These are phyloP conservation scores for Sporisorium reilianum DNA, from an alignment of 1,284 basidiomycete genomes.

Conservation along the genomic window DNA sequence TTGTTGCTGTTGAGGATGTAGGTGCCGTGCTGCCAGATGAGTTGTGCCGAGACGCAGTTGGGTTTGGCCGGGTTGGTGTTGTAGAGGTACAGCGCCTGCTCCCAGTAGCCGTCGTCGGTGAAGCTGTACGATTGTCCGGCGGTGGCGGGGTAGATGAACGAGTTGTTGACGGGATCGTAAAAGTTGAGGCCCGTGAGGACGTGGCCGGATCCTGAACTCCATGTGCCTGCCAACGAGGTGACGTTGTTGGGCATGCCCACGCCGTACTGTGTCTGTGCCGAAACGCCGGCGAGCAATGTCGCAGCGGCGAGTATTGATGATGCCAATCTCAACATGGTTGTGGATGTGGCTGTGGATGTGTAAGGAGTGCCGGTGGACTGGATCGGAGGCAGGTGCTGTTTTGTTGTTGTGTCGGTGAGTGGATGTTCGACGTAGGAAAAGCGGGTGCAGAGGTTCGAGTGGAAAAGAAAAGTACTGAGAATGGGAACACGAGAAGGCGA, in stretches of 20 bases:
- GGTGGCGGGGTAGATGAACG: constrained; percentile 59
- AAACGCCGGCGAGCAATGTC: constrained; percentile 17
- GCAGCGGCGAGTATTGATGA: constrained; percentile 29
- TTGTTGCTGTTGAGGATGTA: constrained; percentile 54
- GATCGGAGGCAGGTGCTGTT: not conserved
- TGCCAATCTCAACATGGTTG: constrained; percentile 25
- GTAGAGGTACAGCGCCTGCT: constrained; percentile 62
- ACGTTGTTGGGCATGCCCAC: constrained; percentile 47
- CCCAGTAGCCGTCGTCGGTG: constrained; percentile 64
- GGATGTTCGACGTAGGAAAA: not conserved
- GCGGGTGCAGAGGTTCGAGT: not conserved
- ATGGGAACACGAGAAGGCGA: not conserved
- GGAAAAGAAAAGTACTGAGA: not conserved
- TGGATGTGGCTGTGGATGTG: not conserved
- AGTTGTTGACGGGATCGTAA: constrained; percentile 63
- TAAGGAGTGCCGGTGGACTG: not conserved
- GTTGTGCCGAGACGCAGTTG: constrained; percentile 64
- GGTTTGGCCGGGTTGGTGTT: constrained; percentile 57
- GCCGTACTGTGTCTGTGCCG: constrained; percentile 37
- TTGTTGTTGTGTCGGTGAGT: not conserved
- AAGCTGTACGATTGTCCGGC: constrained; percentile 66
- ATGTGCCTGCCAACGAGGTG: constrained; percentile 59
- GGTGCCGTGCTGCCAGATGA: constrained; percentile 67
- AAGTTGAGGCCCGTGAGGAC: constrained; percentile 64
- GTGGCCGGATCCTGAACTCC: constrained; percentile 59